Evolutionary conservation across 306 rosid species (phyloP).

Genomic region (Styphnolobium japonicum): DNA sequence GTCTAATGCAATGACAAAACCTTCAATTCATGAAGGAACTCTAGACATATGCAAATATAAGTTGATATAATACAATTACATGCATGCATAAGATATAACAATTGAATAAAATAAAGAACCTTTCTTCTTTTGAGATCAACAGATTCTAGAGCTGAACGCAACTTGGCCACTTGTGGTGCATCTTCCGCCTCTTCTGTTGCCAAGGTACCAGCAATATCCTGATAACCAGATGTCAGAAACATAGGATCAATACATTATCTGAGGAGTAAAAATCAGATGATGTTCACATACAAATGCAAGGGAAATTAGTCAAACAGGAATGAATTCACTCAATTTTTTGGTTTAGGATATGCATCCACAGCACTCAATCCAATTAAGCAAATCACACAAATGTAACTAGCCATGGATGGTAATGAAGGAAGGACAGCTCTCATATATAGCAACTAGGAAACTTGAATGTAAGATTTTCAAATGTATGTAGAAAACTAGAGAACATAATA

Average conservation of each 20-base stretch:
- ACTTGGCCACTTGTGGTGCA: conserved; percentile 68
- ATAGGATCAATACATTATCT: background rate
- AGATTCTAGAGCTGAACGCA: conserved; percentile 87
- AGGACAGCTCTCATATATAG: background rate
- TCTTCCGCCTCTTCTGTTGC: conserved; percentile 80
- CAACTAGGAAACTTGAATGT: background rate
- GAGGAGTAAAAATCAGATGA: background rate
- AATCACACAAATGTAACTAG: conserved; percentile 11
- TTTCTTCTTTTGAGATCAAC: conserved; percentile 86
- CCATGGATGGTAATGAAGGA: background rate
- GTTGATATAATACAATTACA: background rate
- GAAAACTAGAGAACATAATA: background rate
- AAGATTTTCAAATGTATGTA: background rate
- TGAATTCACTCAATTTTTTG: background rate
- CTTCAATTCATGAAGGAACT: background rate
- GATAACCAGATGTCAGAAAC: conserved; percentile 23
- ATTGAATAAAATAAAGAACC: conserved; percentile 43
- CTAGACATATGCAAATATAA: background rate
- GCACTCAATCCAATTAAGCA: background rate
- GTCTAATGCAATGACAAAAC: background rate
- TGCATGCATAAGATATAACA: background rate
- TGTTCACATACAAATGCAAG: background rate
- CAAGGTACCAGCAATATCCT: conserved; percentile 91
- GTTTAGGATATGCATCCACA: background rate
- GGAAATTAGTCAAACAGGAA: background rate